These are phyloP conservation scores for Canavalia ensiformis DNA, from an alignment of 306 rosid genomes.

Conservation along the genomic window DNA sequence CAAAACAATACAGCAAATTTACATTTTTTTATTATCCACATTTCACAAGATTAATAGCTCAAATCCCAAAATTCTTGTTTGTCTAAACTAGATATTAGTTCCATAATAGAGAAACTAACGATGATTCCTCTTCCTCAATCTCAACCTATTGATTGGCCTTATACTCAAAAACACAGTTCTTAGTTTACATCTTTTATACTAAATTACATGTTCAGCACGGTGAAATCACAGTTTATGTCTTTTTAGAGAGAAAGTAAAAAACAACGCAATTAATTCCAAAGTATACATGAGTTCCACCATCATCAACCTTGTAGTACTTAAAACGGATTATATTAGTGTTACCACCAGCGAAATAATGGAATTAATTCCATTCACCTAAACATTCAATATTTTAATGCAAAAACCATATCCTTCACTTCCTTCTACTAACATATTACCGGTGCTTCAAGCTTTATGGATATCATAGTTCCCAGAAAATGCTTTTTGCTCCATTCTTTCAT, in stretches of 20 bases:
- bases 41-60: conserved; percentile 23
- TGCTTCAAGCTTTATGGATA: background rate
- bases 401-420: conserved; percentile 20
- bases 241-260: background rate
- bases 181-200: conserved; percentile 1
- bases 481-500: conserved; percentile 9
- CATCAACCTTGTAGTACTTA: conserved; percentile 13
- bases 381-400: conserved; percentile 22
- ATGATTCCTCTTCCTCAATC: conserved; percentile 3
- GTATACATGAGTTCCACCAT: conserved; percentile 5
- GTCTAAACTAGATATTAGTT: conserved; percentile 14
- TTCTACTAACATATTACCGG: background rate
- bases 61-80: conserved; percentile 19
- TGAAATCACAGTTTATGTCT: background rate
- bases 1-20: conserved; percentile 20
- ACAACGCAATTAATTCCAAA: background rate
- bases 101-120: conserved; percentile 8
- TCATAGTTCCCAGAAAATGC: background rate
- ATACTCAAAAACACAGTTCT: conserved; percentile 20
- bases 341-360: conserved; percentile 8
- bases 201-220: conserved; percentile 34
- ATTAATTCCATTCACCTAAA: conserved; percentile 28
- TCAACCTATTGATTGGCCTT: conserved; percentile 16
- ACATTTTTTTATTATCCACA: conserved; percentile 28
- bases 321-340: background rate